Evolutionary conservation across 148 eudicot genomes (phyloP).

Genomic region (Salicornia ramosissima): DNA sequence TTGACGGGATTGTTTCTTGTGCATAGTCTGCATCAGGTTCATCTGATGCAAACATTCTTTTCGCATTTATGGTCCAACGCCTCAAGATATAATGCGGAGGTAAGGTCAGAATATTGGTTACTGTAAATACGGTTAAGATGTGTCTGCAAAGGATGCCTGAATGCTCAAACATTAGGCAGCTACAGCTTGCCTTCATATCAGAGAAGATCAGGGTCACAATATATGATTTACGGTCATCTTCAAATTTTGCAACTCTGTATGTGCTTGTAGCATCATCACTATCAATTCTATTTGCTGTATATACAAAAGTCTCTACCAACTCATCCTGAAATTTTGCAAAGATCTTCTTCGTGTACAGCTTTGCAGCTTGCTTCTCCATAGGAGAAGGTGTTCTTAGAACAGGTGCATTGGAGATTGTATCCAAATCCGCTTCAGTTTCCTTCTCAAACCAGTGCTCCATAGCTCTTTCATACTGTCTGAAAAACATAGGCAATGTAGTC

Average conservation of each 20-base stretch:
- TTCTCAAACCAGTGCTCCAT: slow-evolving; percentile 73
- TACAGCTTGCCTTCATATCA: slow-evolving; percentile 74
- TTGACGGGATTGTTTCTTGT: slow-evolving; percentile 44
- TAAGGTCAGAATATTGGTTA: slow-evolving; percentile 82
- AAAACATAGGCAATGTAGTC: slow-evolving; percentile 77
- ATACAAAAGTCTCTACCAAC: slow-evolving; percentile 89
- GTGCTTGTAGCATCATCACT: slow-evolving; percentile 63
- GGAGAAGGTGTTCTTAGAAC: slow-evolving; percentile 85
- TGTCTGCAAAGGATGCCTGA: slow-evolving; percentile 89
- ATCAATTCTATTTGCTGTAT: slow-evolving; percentile 81
- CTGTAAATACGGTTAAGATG: slow-evolving; percentile 82
- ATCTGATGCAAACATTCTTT: slow-evolving; percentile 40
- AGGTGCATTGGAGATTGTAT: slow-evolving; percentile 61
- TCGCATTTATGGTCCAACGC: slow-evolving; percentile 93
- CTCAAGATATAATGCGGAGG: slow-evolving; percentile 84
- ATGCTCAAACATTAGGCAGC: slow-evolving; percentile 91
- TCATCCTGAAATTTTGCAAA: slow-evolving; percentile 88
- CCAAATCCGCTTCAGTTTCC: slow-evolving; percentile 83
- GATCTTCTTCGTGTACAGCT: slow-evolving; percentile 67
- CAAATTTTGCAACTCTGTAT: slow-evolving; percentile 81
- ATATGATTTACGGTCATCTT: slow-evolving; percentile 75
- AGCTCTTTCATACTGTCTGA: slow-evolving; percentile 93
- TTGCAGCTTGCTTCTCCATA: slow-evolving; percentile 93
- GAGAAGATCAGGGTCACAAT: slow-evolving; percentile 52
- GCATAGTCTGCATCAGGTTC: slow-evolving; percentile 33